Evolutionary conservation across 192 early-diverging fungal species (phyloP), one percentile per base, ranked within the genome.

Genomic region (Ramicandelaber brevisporus): DNA sequence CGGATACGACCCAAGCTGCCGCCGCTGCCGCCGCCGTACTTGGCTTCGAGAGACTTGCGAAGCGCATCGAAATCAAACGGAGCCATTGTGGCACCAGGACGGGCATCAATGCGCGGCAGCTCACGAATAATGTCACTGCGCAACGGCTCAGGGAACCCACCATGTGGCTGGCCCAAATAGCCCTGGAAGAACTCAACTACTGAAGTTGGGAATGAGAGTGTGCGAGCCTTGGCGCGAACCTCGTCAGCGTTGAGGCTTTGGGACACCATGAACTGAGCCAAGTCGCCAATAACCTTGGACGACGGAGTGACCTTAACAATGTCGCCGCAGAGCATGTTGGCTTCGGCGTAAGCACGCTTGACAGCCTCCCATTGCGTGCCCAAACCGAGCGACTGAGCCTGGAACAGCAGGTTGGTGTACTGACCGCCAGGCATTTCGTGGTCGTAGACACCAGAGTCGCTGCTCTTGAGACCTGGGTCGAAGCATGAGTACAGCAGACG

Each of bases 391-490:
- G 83, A 79, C 48, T 88, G 78, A 18, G 80, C 71, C 54, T 96
- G 89, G 75, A 96, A 96, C 62, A 92, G 69, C 25, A 96, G 52
- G 57, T 96, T 96, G 28, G 89, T 96, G 64, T 96, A 96, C 56
- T 96, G 89, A 16, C 89, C 76, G 36, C 88, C 84, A 28, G 83
- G 85, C 89, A 95, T 89, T 61, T 95, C 89, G 48, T 88, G 84
- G 16, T 71, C 61, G 53, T 95, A 95, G 9, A 95, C 86, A 12
- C 75, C 73, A 2, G 85, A 75, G 50, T 95, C 89, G 10, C 68
- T 63, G 9, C 71, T 66, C 39, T 78, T 73, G 40, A 92, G 70
- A 36, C 76, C 78, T 15, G 84, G 72, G 41, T 96, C 89, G 46
- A 96, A 96, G 57, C 84, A 78, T 42, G 83, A 84, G 65, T 96